Conservation (phyloP, 345 rosid species). For the Odontarrhena argentea region DNA sequence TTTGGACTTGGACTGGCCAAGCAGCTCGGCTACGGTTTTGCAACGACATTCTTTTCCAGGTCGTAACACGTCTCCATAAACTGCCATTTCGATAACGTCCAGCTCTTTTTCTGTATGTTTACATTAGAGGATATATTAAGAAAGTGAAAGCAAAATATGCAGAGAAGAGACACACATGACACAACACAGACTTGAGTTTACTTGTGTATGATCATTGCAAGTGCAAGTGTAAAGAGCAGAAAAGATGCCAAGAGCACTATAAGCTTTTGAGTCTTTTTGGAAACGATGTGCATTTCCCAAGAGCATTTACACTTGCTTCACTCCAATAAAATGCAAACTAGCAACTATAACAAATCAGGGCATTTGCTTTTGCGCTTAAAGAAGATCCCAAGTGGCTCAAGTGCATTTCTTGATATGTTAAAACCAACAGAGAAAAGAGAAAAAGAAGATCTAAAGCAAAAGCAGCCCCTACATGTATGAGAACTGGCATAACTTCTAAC, state of each 20-base stretch:
- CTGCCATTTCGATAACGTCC: slow-evolving; percentile 94
- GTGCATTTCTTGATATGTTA: slow-evolving; percentile 12
- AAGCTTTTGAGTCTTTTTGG: slow-evolving; percentile 19
- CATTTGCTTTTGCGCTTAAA: slow-evolving; percentile 24
- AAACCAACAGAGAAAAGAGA: slow-evolving; percentile 10
- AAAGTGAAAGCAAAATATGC: slow-evolving; percentile 1
- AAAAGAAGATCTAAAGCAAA: slow-evolving; percentile 28
- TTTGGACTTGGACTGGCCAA: slow-evolving; percentile 74
- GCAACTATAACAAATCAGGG: slow-evolving; percentile 3
- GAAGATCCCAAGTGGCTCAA: slow-evolving; percentile 38
- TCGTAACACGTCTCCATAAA: slow-evolving; percentile 84
- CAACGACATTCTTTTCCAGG: slow-evolving; percentile 94
- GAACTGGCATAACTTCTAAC: slow-evolving; percentile 18
- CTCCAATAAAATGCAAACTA: slow-evolving; percentile 26
- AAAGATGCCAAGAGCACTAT: neutral
- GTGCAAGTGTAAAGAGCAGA: neutral
- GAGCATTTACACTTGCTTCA: slow-evolving; percentile 34
- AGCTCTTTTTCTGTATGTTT: slow-evolving; percentile 79
- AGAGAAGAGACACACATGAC: neutral
- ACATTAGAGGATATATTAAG: neutral
- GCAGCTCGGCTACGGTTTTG: slow-evolving; percentile 82
- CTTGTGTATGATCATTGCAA: slow-evolving; percentile 16
- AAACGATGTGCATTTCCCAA: slow-evolving; percentile 23
- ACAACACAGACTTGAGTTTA: neutral
- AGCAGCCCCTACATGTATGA: slow-evolving; percentile 34